These are phyloP conservation scores for Teratosphaeria zuluensis DNA, from an alignment of 2,329 filamentous ascomycete species.

Conservation along the genomic window DNA sequence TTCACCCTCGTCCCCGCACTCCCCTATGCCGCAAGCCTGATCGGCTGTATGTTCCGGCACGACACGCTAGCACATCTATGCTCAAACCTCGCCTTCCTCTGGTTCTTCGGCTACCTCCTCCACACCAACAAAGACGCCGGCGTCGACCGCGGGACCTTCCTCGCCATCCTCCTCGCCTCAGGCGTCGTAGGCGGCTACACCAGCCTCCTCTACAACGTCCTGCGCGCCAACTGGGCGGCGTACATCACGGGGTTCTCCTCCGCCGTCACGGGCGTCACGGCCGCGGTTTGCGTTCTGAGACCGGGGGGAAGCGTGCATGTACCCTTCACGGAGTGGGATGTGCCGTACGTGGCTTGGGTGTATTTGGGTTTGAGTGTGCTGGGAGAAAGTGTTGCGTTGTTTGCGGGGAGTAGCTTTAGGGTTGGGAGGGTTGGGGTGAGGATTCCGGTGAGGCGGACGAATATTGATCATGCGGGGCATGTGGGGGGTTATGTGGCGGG, in stretches of 20 bases:
- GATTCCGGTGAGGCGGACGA: slow-evolving; percentile 3
- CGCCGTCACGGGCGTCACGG: slow-evolving; percentile 51
- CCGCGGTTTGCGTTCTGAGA: slow-evolving; percentile 44
- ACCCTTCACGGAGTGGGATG: slow-evolving; percentile 15
- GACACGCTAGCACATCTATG: slow-evolving; percentile 50
- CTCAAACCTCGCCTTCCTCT: slow-evolving; percentile 56
- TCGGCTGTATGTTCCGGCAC: slow-evolving; percentile 63
- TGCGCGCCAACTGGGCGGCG: slow-evolving; percentile 32
- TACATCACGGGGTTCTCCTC: slow-evolving; percentile 60
- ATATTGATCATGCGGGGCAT: slow-evolving; percentile 27
- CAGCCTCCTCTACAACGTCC: slow-evolving; percentile 42
- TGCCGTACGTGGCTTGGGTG: slow-evolving; percentile 26
- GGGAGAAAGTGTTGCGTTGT: slow-evolving; percentile 16
- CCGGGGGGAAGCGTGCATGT: slow-evolving; percentile 19
- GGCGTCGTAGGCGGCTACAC: slow-evolving; percentile 51
- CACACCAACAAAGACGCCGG: slow-evolving; percentile 48
- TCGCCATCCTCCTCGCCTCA: slow-evolving; percentile 54
- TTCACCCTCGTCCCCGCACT: slow-evolving; percentile 56
- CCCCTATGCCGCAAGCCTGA: slow-evolving; percentile 50
- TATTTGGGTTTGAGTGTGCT: slow-evolving; percentile 29
- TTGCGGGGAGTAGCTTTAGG: slow-evolving; percentile 8
- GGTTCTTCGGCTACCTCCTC: slow-evolving; percentile 55
- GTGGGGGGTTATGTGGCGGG: slow-evolving; percentile 24
- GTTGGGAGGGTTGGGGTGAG: background rate
- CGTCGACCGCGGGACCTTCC: slow-evolving; percentile 57